These are phyloP conservation scores for Anaeromyces robustus DNA, from an alignment of 192 early-diverging fungal species.

Conservation along the genomic window DNA sequence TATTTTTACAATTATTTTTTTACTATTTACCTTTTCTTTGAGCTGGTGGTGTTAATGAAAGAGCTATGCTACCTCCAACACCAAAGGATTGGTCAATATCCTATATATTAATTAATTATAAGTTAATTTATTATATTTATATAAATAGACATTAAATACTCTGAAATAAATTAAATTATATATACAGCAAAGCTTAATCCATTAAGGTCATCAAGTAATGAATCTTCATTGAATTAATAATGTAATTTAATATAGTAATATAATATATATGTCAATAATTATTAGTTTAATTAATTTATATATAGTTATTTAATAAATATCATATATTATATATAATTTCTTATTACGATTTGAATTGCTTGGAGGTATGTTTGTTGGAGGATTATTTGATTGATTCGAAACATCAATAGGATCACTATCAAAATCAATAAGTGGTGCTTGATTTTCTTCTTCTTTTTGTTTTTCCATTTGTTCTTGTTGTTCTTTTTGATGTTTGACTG, in stretches of 20 bases:
- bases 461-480: not conserved
- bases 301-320: too few relatives aligned
- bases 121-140: not conserved
- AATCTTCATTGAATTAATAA: not conserved
- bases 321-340: too few relatives aligned
- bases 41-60: not conserved
- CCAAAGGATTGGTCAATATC: not conserved
- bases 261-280: too few relatives aligned
- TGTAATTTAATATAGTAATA: too few relatives aligned
- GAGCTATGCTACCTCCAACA: not conserved
- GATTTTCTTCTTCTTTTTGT: not conserved
- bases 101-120: too few relatives aligned
- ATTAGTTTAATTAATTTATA: too few relatives aligned
- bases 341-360: not conserved
- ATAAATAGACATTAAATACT: not conserved
- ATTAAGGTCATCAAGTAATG: not conserved
- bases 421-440: not conserved
- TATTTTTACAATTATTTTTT: too few relatives aligned
- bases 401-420: not conserved
- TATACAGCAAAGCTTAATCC: not conserved
- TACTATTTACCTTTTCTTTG: not conserved
- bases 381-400: not conserved
- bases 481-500: not conserved
- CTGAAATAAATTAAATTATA: too few relatives aligned
- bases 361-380: not conserved